Conservation (phyloP, 495 filamentous ascomycete genomes). For the Penicillium canescens region DNA sequence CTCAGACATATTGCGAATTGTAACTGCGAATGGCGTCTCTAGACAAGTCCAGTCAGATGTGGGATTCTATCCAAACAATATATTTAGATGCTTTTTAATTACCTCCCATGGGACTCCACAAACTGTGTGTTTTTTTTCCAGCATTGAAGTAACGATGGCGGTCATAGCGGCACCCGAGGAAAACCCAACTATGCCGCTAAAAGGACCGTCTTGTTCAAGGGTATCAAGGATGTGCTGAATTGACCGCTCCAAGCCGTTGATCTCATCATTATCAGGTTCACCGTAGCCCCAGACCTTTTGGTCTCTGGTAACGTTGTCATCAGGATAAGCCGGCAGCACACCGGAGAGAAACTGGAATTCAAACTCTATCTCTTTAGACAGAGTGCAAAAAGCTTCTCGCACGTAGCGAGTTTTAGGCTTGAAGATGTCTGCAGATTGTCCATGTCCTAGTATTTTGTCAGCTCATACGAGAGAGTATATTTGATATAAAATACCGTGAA, state of each 20-base stretch:
- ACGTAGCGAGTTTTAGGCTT: slow-evolving; percentile 1
- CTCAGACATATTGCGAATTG: background rate
- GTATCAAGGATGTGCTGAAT: slow-evolving; percentile 3
- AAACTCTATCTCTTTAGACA: background rate
- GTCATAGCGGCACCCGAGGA: slow-evolving; percentile 8
- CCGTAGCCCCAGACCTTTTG: background rate
- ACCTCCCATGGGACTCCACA: too few species aligned
- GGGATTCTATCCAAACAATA: background rate
- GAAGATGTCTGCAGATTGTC: slow-evolving; percentile 2
- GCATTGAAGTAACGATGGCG: slow-evolving; percentile 2
- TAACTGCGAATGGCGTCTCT: slow-evolving; percentile 1
- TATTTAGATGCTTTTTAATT: too few species aligned
- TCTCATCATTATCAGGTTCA: background rate
- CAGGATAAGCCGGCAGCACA: background rate
- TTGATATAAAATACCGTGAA: background rate
- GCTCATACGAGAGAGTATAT: background rate
- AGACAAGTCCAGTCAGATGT: background rate
- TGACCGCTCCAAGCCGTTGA: background rate
- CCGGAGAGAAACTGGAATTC: slow-evolving; percentile 1
- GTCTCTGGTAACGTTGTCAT: background rate
- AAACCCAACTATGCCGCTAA: slow-evolving; percentile 7
- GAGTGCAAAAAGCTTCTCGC: slow-evolving; percentile 1
- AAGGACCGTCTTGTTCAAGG: slow-evolving; percentile 3
- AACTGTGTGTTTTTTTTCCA: background rate
- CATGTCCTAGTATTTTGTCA: background rate